Conservation (phyloP, 202 grass and related monocot genomes). For the Panicum virgatum region DNA sequence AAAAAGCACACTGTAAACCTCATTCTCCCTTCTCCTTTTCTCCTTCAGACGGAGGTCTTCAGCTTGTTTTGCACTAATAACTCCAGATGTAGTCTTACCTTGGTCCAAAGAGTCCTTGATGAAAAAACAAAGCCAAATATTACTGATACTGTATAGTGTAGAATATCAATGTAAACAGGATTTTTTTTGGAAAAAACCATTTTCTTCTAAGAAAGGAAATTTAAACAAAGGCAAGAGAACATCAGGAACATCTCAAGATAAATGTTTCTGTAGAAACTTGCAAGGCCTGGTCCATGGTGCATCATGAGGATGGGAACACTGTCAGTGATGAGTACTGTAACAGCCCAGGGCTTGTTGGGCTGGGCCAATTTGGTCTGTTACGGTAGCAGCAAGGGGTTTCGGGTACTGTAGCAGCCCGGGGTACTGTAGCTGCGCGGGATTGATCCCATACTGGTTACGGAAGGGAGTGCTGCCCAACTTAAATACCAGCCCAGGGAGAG, state of each 20-base stretch:
- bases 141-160: conserved; percentile 6
- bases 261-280: not conserved
- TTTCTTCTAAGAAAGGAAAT: conserved; percentile 2
- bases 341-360: no score
- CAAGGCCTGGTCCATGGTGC: not conserved
- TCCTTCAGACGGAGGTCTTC: conserved; percentile 88
- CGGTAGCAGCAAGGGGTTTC: no score
- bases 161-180: not conserved
- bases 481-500: no score
- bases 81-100: conserved; percentile 46
- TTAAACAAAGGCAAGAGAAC: not conserved
- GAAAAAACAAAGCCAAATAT: conserved; percentile 33
- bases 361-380: no score
- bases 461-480: no score
- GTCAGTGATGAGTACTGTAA: no score
- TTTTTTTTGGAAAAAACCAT: not conserved
- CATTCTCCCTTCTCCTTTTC: conserved; percentile 75
- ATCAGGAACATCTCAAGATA: not conserved
- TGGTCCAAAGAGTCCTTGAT: conserved; percentile 59
- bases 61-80: conserved; percentile 84
- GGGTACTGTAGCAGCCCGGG: no score
- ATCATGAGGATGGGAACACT: not conserved
- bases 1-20: conserved; percentile 61
- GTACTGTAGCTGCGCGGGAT: no score
- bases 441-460: no score